phyloP scores from a whole-genome alignment of 2,329 filamentous ascomycete species.

The Pseudocercospora fuligena region DNA sequence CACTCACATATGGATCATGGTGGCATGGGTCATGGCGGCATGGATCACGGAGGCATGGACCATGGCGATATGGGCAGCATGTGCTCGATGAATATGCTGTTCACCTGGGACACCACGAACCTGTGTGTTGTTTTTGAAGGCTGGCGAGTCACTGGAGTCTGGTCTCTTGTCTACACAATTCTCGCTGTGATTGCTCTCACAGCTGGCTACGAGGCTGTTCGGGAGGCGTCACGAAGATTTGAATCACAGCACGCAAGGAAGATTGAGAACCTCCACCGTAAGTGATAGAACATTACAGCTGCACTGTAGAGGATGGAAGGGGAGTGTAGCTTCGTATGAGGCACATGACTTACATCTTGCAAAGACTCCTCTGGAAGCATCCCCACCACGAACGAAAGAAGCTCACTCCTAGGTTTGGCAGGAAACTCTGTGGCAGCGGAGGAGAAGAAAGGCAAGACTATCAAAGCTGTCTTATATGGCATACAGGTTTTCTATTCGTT shows the following conservation, averaged over 20 bases:
- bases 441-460: conserved; percentile 72
- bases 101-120: conserved; percentile 92
- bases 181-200: conserved; percentile 79
- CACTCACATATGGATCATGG: conserved; percentile 31
- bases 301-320: not conserved
- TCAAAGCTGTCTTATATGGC: conserved; percentile 84
- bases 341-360: conserved; percentile 11
- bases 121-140: conserved; percentile 94
- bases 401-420: conserved; percentile 67
- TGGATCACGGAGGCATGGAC: conserved; percentile 62
- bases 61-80: conserved; percentile 62
- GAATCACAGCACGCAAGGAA: conserved; percentile 62
- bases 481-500: conserved; percentile 98
- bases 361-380: conserved; percentile 11
- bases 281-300: conserved; percentile 27
- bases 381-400: conserved; percentile 51
- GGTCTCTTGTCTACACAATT: conserved; percentile 80
- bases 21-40: conserved; percentile 37
- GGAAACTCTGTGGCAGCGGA: conserved; percentile 43
- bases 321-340: conserved; percentile 16
- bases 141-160: conserved; percentile 81
- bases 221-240: conserved; percentile 76
- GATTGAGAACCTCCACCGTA: conserved; percentile 49
- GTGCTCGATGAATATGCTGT: conserved; percentile 93
- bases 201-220: conserved; percentile 90